Evolutionary conservation across 2,329 filamentous ascomycete genomes (phyloP), one percentile per base, ranked within the genome.

Genomic region (Fusarium sp.): DNA sequence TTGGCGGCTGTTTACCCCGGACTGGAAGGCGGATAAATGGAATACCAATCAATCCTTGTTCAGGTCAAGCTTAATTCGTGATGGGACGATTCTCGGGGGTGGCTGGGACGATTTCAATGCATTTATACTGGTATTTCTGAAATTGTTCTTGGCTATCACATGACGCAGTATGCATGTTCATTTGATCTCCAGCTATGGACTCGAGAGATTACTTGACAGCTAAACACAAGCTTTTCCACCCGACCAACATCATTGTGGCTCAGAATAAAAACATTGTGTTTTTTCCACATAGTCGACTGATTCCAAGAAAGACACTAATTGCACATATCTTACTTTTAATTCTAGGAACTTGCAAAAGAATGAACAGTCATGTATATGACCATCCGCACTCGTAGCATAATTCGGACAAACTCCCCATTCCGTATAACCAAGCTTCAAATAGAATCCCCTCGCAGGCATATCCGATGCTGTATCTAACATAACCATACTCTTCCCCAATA

Each of bases 21-120:
- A 46, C 29, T n/a, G 24, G 30, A 25, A 27, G 11, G 24, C 65
- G 66, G 62, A 54, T 55, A 69, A 69, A 52, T 56, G 50, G 12
- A 45, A 59, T 63, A 63, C 68, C 63, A 71, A 67, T 60, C 53
- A 54, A 53, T 16, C 24, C 29, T 29, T 29, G 14, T 18, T 12
- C 4, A 5, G 27, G 4, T 8, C 14, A 12, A 20, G 24, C 14
- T 43, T 53, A 22, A 53, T 18, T 22, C 14, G 16, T 43, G 24
- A 22, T 43, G 32, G 8, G 24, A 43, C 4, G 7, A 22, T 42
- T 20, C 4, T 27, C 40, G 24, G 50, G 50, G 24, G 50, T 42
- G 24, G 7, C 20, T 11, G 18, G 24, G 16, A 24, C 32, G 50
- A 18, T 16, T 32, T 16, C 8, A 32, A 8, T 16, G 15, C 30